Evolutionary conservation across 768 basidiomycete genomes (phyloP).

Genomic region (Albatrellus ellisii): DNA sequence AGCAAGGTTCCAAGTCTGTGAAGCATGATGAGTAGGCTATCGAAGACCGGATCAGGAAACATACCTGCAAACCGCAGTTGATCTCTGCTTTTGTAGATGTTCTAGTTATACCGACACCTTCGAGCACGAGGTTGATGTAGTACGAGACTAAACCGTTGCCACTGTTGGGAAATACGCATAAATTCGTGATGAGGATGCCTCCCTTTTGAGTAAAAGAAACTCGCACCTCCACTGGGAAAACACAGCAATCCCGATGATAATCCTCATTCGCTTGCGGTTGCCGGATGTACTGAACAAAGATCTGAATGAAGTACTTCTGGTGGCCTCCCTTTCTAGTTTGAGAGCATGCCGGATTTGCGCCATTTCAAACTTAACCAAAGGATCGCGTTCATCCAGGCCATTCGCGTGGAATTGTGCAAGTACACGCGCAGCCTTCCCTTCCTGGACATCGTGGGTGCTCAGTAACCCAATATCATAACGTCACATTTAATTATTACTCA

Average conservation of each 20-base stretch:
- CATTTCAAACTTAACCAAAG: constrained; percentile 36
- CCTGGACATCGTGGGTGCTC: constrained; percentile 19
- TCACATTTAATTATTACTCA: constrained; percentile 17
- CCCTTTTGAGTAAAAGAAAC: background rate
- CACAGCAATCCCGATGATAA: constrained; percentile 52
- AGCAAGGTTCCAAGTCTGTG: constrained; percentile 47
- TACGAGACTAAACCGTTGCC: constrained; percentile 63
- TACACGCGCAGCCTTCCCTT: constrained; percentile 43
- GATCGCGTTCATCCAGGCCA: constrained; percentile 43
- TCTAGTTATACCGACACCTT: constrained; percentile 45
- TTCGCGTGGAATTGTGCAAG: constrained; percentile 66
- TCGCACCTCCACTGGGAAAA: constrained; percentile 66
- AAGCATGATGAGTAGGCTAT: background rate
- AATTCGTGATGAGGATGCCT: background rate
- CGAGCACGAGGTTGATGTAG: constrained; percentile 58
- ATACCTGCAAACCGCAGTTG: constrained; percentile 48
- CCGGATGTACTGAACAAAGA: constrained; percentile 48
- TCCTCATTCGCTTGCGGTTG: constrained; percentile 53
- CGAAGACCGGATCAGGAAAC: background rate
- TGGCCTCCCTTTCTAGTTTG: constrained; percentile 44
- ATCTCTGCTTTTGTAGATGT: constrained; percentile 44
- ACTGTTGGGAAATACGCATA: constrained; percentile 20
- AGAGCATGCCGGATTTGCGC: constrained; percentile 62
- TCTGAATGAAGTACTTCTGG: constrained; percentile 32
- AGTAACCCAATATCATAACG: background rate